Base-by-base conservation (phyloP, 2,329 filamentous ascomycete species). In the Corynespora cassiicola region DNA sequence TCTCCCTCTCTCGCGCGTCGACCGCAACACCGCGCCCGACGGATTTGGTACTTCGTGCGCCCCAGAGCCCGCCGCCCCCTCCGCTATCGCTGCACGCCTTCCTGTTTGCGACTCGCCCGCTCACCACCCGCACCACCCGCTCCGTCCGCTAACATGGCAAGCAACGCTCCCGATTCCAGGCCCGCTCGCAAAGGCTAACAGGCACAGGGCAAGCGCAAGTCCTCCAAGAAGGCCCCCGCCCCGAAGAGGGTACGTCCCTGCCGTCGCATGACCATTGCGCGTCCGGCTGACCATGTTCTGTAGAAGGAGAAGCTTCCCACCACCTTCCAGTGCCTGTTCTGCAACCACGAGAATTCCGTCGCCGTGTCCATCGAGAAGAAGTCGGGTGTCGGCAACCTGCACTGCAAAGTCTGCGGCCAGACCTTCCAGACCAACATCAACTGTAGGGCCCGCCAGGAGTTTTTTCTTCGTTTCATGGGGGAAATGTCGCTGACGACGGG, bases 281-380 rank as follows among this genome's bases (percentile, higher is more conserved):
- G 29, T 5, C 18, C 10, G 11, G 35, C 51, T 62, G 42, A 63
- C 31, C 12, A 23, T 12, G 22, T 42, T 29, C 7, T 12, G 37
- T 39, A 70, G 66, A 66, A 80, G 66, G 87, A 91, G 56, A 81
- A 84, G 25, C 78, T 94, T 12, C 79, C 86, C 3, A 91, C 88
- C 3, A 82, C 83, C n/a, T 99, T 99, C 70, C 89, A 91, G 40
- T 99, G 94, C 67, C 84, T 99, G 29, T 99, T 99, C 74, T 99
- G 94, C 78, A 97, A 96, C 69, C 91, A 97, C 72, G 94, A 97
- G 66, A 94, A 90, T 53, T 89, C 91, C 0, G 88, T 99, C 35
- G 80, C 83, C 18, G 88, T 96, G 54, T 94, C 95, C 70, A 79
- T 99, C 33, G 90, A 99, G 67, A 96, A 95, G 78, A 97, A 97